Evolutionary conservation across 2,329 filamentous ascomycete species (phyloP).

Genomic region (Colletotrichum camelliae): DNA sequence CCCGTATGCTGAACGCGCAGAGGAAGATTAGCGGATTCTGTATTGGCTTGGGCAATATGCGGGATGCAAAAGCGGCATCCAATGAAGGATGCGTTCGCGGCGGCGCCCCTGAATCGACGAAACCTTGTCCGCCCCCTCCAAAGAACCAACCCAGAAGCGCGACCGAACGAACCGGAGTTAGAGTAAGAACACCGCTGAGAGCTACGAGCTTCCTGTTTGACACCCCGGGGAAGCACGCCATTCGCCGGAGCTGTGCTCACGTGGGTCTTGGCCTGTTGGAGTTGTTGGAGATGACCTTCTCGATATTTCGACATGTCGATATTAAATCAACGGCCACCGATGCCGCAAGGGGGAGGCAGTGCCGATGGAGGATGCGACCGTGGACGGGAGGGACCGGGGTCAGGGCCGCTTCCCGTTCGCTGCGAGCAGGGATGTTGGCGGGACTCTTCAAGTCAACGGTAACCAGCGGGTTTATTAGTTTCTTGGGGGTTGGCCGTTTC

Average conservation of each 20-base stretch:
- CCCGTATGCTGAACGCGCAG: background rate
- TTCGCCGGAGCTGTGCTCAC: background rate
- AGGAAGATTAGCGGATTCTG: background rate
- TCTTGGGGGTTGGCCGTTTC: background rate
- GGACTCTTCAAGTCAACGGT: background rate
- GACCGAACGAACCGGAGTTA: background rate
- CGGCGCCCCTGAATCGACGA: background rate
- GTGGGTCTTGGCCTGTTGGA: background rate
- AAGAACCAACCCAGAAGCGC: background rate
- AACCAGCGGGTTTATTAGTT: background rate
- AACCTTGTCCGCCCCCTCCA: background rate
- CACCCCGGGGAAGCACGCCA: background rate
- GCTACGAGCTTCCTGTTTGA: background rate
- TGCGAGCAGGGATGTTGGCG: background rate
- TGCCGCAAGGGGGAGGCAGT: slow-evolving; percentile 3
- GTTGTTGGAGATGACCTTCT: background rate
- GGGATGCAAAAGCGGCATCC: background rate
- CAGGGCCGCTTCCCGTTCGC: background rate
- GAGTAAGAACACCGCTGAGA: background rate
- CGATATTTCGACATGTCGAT: background rate
- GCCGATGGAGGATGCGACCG: slow-evolving; percentile 1
- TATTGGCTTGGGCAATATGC: background rate
- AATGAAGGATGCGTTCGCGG: background rate
- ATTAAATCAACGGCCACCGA: background rate
- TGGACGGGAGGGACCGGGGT: background rate